These are phyloP conservation scores for Heracleum sosnowskyi DNA, from an alignment of 129 eudicot species.

Conservation along the genomic window DNA sequence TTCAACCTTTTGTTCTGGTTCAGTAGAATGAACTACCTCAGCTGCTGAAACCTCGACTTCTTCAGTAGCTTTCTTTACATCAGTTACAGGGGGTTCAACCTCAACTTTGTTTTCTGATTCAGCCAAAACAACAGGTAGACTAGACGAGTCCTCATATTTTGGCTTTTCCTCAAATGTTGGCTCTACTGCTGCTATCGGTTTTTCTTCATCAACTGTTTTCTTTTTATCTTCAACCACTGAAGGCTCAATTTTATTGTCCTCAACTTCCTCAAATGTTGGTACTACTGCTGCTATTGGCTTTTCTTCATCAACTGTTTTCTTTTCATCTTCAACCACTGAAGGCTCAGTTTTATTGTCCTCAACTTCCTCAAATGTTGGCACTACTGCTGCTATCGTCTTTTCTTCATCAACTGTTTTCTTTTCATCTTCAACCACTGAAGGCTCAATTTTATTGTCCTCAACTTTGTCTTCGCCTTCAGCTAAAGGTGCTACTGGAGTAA, in stretches of 20 bases:
- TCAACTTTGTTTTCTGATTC: slow-evolving; percentile 1
- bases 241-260: slow-evolving; percentile 24
- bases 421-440: slow-evolving; percentile 13
- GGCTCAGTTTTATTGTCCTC: slow-evolving; percentile 25
- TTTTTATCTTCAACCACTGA: slow-evolving; percentile 14
- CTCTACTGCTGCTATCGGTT: slow-evolving; percentile 13
- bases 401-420: slow-evolving; percentile 13
- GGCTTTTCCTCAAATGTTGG: slow-evolving; percentile 6
- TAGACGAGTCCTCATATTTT: slow-evolving; percentile 18
- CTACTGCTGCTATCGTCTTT: slow-evolving; percentile 14
- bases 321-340: slow-evolving; percentile 13
- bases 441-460: slow-evolving; percentile 24
- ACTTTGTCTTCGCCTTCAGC: slow-evolving; percentile 21
- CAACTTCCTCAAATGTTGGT: slow-evolving; percentile 9
- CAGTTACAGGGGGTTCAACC: slow-evolving; percentile 16
- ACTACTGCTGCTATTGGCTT: slow-evolving; percentile 15
- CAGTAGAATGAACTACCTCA: neutral
- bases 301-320: slow-evolving; percentile 12
- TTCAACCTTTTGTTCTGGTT: slow-evolving; percentile 23
- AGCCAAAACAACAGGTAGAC: neutral
- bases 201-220: slow-evolving; percentile 12
- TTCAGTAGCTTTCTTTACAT: neutral
- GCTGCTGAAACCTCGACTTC: neutral
- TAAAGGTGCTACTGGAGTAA: slow-evolving; percentile 6
- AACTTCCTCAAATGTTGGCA: slow-evolving; percentile 7